These are phyloP conservation scores for Simplicillium sp. DNA, from an alignment of 2,329 filamentous ascomycete genomes.

Conservation along the genomic window DNA sequence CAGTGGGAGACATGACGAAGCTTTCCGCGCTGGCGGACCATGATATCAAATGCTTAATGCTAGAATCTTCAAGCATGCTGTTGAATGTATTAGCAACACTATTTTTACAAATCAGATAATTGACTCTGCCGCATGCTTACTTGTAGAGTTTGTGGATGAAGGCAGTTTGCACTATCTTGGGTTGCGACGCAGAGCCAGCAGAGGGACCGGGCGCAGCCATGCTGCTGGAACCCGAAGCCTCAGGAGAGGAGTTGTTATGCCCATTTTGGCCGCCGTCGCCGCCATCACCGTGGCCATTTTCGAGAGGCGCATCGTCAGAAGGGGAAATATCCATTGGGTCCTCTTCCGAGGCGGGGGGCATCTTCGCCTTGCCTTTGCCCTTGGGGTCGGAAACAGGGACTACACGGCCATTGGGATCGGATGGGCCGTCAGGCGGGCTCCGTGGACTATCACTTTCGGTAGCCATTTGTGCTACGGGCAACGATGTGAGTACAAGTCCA, in stretches of 20 bases:
- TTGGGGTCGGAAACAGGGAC: slow-evolving; percentile 40
- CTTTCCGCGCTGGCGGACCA: slow-evolving; percentile 93
- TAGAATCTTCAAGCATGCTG: slow-evolving; percentile 93
- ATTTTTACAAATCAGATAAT: not conserved
- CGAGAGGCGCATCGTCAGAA: no score
- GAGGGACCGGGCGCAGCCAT: slow-evolving; percentile 48
- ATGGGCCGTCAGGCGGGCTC: slow-evolving; percentile 27
- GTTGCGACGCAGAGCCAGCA: slow-evolving; percentile 73
- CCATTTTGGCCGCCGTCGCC: no score
- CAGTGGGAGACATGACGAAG: slow-evolving; percentile 97
- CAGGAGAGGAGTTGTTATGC: not conserved
- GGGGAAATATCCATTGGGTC: no score
- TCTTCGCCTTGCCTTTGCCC: slow-evolving; percentile 14
- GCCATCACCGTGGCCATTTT: no score
- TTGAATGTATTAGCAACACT: slow-evolving; percentile 14
- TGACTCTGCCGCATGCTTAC: slow-evolving; percentile 39
- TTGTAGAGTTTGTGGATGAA: slow-evolving; percentile 99
- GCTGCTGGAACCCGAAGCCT: slow-evolving; percentile 13
- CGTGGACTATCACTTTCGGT: slow-evolving; percentile 40
- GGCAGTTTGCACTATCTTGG: slow-evolving; percentile 95
- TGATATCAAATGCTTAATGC: slow-evolving; percentile 90
- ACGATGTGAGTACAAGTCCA: slow-evolving; percentile 10
- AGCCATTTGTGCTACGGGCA: slow-evolving; percentile 38
- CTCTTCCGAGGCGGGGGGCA: slow-evolving; percentile 1
- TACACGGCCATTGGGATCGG: slow-evolving; percentile 41